phyloP scores from a whole-genome alignment of 805 yeast genomes.

The Pichia occidentalis region DNA sequence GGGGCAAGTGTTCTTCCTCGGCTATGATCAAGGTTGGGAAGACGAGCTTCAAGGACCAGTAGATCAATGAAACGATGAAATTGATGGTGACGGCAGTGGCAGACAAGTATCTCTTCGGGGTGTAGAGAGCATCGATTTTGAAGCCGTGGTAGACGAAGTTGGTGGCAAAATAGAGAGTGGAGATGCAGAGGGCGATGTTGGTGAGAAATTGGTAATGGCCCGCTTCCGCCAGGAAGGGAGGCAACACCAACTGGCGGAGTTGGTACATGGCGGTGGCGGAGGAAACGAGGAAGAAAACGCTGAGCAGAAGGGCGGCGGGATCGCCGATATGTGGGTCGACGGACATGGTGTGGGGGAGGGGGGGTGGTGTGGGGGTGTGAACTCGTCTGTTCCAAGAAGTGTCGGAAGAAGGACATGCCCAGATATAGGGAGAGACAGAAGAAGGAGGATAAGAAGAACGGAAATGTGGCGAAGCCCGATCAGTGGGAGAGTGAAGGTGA shows the following conservation, averaged over 20 bases:
- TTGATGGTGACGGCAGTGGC: conserved; percentile 55
- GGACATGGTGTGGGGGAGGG: no score
- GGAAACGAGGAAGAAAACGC: conserved; percentile 9
- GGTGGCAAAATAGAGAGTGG: conserved; percentile 37
- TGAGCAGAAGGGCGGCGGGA: not conserved
- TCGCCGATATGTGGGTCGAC: conserved; percentile 2
- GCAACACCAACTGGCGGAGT: conserved; percentile 32
- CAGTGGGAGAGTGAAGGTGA: no score
- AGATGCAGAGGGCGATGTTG: conserved; percentile 47
- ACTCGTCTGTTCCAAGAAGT: no score
- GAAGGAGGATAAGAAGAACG: no score
- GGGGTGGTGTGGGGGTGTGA: no score
- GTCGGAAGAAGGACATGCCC: no score
- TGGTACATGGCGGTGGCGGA: conserved; percentile 14
- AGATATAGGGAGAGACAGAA: no score
- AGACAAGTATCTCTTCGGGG: conserved; percentile 37
- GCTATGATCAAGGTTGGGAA: conserved; percentile 42
- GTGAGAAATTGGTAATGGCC: conserved; percentile 73
- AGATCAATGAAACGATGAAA: conserved; percentile 52
- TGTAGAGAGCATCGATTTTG: conserved; percentile 8
- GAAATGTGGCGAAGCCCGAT: no score
- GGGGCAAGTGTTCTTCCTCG: conserved; percentile 34
- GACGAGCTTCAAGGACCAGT: conserved; percentile 63
- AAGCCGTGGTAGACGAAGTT: conserved; percentile 37
- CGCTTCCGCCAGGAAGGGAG: conserved; percentile 43